phyloP scores from a whole-genome alignment of 2,329 filamentous ascomycete species.

The Ceratocystis papillata region DNA sequence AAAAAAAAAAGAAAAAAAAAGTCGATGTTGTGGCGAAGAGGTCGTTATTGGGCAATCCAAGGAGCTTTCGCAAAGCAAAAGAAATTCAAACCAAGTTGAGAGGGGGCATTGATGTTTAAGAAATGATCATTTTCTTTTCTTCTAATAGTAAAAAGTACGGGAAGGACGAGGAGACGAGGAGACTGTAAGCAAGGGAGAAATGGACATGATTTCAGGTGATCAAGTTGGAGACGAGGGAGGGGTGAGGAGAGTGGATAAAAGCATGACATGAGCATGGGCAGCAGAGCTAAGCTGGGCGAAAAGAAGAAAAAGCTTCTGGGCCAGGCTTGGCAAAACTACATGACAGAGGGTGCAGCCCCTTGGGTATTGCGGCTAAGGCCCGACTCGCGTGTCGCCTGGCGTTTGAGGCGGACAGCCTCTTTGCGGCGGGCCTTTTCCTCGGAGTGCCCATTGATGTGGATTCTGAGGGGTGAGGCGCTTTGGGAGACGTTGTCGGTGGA shows the following conservation, averaged over 20 bases:
- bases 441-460: constrained; percentile 9
- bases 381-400: constrained; percentile 6
- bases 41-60: not conserved
- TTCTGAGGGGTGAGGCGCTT: constrained; percentile 1
- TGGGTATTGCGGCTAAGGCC: constrained; percentile 5
- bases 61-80: not conserved
- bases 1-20: not conserved
- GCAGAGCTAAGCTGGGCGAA: not conserved
- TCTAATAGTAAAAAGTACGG: not conserved
- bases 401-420: constrained; percentile 13
- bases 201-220: not conserved
- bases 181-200: not conserved
- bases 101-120: not conserved
- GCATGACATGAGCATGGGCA: not conserved
- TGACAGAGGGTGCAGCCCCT: not conserved
- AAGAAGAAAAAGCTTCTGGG: not conserved
- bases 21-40: not conserved
- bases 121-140: not conserved
- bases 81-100: not conserved
- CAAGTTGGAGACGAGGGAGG: not conserved
- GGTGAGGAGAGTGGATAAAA: not conserved
- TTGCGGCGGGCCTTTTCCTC: constrained; percentile 13
- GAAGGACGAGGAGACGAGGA: not conserved
- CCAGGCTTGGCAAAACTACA: not conserved
- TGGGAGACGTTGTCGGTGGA: constrained; percentile 10